These are phyloP conservation scores for Populus tremula DNA, from an alignment of 345 rosid species.

Conservation along the genomic window DNA sequence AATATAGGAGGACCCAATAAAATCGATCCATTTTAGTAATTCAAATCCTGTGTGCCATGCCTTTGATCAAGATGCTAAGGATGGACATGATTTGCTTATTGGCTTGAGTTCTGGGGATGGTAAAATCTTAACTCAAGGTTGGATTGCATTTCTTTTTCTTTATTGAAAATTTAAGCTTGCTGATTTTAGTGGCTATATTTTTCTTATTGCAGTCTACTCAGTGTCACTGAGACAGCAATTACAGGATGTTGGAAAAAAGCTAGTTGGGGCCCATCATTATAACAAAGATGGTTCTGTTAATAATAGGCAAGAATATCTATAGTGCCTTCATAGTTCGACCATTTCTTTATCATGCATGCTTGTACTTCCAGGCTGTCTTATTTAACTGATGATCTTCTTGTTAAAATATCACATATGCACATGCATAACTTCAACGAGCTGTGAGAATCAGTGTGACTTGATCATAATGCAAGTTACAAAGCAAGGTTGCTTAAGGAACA, in stretches of 20 bases:
- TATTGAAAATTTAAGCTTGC: conserved; percentile 9
- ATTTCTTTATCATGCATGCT: conserved; percentile 7
- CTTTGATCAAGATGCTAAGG: conserved; percentile 91
- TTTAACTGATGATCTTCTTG: not conserved
- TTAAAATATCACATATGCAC: not conserved
- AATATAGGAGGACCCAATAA: conserved; percentile 97
- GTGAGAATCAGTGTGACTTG: not conserved
- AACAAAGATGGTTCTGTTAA: conserved; percentile 93
- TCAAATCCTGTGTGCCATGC: conserved; percentile 94
- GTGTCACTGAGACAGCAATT: conserved; percentile 96
- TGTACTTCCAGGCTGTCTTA: not conserved
- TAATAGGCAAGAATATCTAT: conserved; percentile 60
- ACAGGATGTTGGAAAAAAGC: conserved; percentile 96
- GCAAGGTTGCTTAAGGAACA: not conserved
- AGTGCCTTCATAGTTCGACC: not conserved
- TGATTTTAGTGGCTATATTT: conserved; percentile 24
- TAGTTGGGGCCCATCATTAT: conserved; percentile 87
- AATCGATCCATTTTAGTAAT: conserved; percentile 92
- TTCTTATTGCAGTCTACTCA: conserved; percentile 74
- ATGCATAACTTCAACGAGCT: not conserved
- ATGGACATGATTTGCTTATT: conserved; percentile 96
- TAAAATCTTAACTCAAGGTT: conserved; percentile 31
- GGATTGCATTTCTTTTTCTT: conserved; percentile 15
- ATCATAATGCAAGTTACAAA: not conserved
- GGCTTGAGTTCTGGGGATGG: conserved; percentile 97